These are phyloP conservation scores for Eutrema yunnanense DNA, from an alignment of 345 rosid genomes.

Conservation along the genomic window DNA sequence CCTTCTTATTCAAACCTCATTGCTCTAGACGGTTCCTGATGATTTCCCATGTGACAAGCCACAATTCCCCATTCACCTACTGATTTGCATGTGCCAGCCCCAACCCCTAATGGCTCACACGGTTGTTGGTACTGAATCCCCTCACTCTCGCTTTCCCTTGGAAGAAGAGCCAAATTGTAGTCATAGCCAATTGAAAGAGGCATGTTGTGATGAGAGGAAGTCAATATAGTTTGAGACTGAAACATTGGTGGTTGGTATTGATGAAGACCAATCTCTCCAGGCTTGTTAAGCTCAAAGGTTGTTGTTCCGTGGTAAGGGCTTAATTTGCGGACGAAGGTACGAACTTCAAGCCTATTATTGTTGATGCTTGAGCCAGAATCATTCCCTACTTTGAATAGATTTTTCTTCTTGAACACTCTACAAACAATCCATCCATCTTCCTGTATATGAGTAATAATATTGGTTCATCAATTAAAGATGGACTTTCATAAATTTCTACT, in stretches of 20 bases:
- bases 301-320: slow-evolving; percentile 38
- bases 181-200: slow-evolving; percentile 28
- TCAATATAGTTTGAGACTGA: neutral
- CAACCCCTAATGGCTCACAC: slow-evolving; percentile 42
- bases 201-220: slow-evolving; percentile 19
- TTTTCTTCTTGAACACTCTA: slow-evolving; percentile 81
- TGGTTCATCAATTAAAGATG: neutral
- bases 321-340: slow-evolving; percentile 40
- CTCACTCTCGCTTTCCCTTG: slow-evolving; percentile 47
- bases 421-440: slow-evolving; percentile 98
- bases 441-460: slow-evolving; percentile 25
- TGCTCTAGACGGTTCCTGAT: slow-evolving; percentile 41
- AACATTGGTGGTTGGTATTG: slow-evolving; percentile 40
- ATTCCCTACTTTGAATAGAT: slow-evolving; percentile 56
- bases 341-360: slow-evolving; percentile 29
- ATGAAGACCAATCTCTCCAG: slow-evolving; percentile 51
- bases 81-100: slow-evolving; percentile 47
- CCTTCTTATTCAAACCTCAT: slow-evolving; percentile 40
- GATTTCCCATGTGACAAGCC: slow-evolving; percentile 40
- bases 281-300: slow-evolving; percentile 45
- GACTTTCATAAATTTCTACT: neutral
- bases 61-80: slow-evolving; percentile 71
- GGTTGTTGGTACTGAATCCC: slow-evolving; percentile 44
- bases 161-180: slow-evolving; percentile 29
- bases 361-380: slow-evolving; percentile 46